Evolutionary conservation across 2,329 filamentous ascomycete species (phyloP).

Genomic region (Diplodia seriata): DNA sequence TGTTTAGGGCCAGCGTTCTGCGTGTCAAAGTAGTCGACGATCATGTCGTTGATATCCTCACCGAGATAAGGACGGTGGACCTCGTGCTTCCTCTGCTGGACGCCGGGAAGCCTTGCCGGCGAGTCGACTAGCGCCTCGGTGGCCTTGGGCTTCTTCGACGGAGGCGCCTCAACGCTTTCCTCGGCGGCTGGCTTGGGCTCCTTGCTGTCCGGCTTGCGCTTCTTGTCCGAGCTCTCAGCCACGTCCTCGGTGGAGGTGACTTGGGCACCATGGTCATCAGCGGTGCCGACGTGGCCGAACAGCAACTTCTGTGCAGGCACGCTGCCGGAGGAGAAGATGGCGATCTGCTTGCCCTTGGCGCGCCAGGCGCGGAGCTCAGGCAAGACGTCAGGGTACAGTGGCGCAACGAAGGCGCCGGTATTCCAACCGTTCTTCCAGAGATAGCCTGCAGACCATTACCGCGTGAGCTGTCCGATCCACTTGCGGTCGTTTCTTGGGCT

Average conservation of each 20-base stretch:
- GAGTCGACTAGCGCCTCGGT: slow-evolving; percentile 16
- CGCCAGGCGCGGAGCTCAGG: slow-evolving; percentile 68
- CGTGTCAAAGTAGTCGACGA: slow-evolving; percentile 69
- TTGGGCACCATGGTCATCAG: slow-evolving; percentile 6
- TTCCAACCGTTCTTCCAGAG: slow-evolving; percentile 79
- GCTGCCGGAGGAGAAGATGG: slow-evolving; percentile 84
- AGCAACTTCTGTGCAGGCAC: slow-evolving; percentile 81
- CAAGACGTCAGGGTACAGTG: slow-evolving; percentile 77
- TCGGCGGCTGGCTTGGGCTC: slow-evolving; percentile 8
- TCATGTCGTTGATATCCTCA: slow-evolving; percentile 50
- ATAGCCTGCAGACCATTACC: slow-evolving; percentile 56
- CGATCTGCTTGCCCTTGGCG: slow-evolving; percentile 61
- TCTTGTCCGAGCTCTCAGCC: slow-evolving; percentile 40
- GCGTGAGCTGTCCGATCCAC: slow-evolving; percentile 28
- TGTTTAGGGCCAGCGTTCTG: slow-evolving; percentile 79
- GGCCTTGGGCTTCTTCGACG: slow-evolving; percentile 28
- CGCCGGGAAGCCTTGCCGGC: slow-evolving; percentile 19
- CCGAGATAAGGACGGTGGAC: slow-evolving; percentile 20
- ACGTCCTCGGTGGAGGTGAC: not conserved
- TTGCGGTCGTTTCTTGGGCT: not conserved
- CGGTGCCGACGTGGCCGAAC: slow-evolving; percentile 65
- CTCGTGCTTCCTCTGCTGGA: slow-evolving; percentile 41
- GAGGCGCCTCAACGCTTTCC: slow-evolving; percentile 14
- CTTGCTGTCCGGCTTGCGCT: slow-evolving; percentile 29
- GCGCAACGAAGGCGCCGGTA: slow-evolving; percentile 71